These are phyloP conservation scores for Phytophthora capsici DNA, from an alignment of 352 stramenopile genomes.

Conservation along the genomic window DNA sequence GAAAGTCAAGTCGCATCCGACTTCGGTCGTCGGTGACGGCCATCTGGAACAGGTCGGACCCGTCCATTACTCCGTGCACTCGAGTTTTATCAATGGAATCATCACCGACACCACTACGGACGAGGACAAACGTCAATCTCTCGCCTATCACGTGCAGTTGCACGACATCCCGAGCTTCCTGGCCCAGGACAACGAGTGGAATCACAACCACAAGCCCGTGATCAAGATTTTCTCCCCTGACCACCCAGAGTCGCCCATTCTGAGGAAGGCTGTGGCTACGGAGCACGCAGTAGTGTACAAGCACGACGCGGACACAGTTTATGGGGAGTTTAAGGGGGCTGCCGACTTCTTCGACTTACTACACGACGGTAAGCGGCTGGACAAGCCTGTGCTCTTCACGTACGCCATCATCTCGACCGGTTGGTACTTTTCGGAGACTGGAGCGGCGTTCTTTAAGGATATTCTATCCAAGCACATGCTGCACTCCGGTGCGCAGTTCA, in stretches of 20 bases:
- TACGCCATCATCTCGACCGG: constrained; percentile 40
- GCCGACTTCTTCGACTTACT: constrained; percentile 42
- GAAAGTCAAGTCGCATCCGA: constrained; percentile 34
- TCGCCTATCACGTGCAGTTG: constrained; percentile 37
- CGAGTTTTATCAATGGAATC: constrained; percentile 30
- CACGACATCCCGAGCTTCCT: constrained; percentile 34
- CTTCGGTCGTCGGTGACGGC: background rate
- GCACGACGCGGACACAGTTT: constrained; percentile 26
- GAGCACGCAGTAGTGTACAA: constrained; percentile 43
- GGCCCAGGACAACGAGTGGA: constrained; percentile 38
- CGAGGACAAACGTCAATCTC: constrained; percentile 28
- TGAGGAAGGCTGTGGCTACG: constrained; percentile 25
- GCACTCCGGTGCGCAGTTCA: constrained; percentile 32
- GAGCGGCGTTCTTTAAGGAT: constrained; percentile 45
- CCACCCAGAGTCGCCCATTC: constrained; percentile 30
- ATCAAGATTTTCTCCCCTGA: constrained; percentile 40
- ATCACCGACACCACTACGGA: constrained; percentile 33
- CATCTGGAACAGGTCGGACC: constrained; percentile 33
- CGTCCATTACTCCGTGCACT: constrained; percentile 42
- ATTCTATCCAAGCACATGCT: constrained; percentile 52
- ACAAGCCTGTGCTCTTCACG: constrained; percentile 46
- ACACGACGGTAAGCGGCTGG: constrained; percentile 25
- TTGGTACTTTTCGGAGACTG: constrained; percentile 50
- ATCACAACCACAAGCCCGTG: constrained; percentile 33
- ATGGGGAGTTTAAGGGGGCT: constrained; percentile 12